Base-by-base conservation (phyloP, 352 stramenopile genomes). In the Phytophthora lateralis region DNA sequence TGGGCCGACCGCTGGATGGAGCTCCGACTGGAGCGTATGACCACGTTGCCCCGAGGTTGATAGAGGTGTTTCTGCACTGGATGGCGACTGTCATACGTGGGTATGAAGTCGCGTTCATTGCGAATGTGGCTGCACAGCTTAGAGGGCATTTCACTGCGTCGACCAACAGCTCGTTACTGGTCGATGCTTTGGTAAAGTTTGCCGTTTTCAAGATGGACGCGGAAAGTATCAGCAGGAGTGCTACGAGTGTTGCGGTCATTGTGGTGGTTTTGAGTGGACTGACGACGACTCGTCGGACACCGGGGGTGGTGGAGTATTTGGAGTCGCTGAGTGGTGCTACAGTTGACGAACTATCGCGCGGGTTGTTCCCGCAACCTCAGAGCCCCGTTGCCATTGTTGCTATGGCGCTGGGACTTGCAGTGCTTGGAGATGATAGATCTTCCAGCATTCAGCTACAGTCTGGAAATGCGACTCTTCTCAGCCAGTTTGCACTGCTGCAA, bases 41-140 rank as follows among this genome's bases (percentile, higher is more conserved):
- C n/a, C 18, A 44, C 6, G 44, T 48, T 51, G 34, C 54, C 17
- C 8, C 27, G 5, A 32, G 15, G 15, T 56, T 77, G 37, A n/a
- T 73, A 12, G 52, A 65, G 12, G 41, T 63, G 43, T 80, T 63
- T 51, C 24, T 63, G 9, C 49, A 72, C 9, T 80, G 69, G 75
- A 68, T 73, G 60, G 15, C 30, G 3, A 29, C 15, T 21, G 71
- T 65, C 4, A 83, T 83, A 65, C 48, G 35, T 30, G 66, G 60
- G 4, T 80, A 72, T 53, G 69, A 80, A 55, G 11, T 69, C 4
- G 63, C 21, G 10, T 83, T 77, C 49, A 58, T 80, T 18, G 55
- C 45, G 0, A 78, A 73, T 39, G 53, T 75, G 24, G 69, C 63
- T n/a, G 30, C 47, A 20, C 27, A 54, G 1, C 41, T 80, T 35